A percentile compares a stretch with the other conserved stretches of the same genome.
phyloP scores from a whole-genome alignment of 2,329 filamentous ascomycete species.

The Calonectria crousiana region DNA sequence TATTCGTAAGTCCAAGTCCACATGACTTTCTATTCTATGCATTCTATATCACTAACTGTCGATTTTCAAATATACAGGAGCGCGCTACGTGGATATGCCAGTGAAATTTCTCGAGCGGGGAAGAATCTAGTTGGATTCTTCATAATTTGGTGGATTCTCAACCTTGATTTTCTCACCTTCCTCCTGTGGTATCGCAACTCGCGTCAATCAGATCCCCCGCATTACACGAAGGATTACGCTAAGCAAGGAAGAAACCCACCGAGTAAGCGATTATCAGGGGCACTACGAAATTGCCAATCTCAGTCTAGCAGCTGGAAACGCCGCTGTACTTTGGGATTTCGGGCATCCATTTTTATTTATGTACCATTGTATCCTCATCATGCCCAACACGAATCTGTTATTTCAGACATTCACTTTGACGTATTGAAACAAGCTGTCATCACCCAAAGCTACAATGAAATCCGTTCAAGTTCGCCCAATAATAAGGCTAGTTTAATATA shows the following conservation, averaged over 20 bases:
- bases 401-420: not conserved
- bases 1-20: not conserved
- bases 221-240: not conserved
- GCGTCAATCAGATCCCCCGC: conserved; percentile 4
- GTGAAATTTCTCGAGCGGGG: not conserved
- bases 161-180: not conserved
- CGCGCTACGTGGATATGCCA: not conserved
- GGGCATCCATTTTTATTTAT: not conserved
- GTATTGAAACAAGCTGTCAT: not conserved
- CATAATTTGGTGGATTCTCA: not conserved
- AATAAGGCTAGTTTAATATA: not conserved
- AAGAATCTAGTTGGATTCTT: not conserved
- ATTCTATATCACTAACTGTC: not conserved
- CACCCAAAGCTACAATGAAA: not conserved
- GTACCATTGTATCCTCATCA: not conserved
- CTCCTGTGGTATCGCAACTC: not conserved
- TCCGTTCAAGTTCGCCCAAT: too few relatives aligned
- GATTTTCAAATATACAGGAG: not conserved
- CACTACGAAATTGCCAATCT: not conserved
- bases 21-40: not conserved
- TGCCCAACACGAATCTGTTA: not conserved
- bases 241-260: not conserved
- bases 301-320: too few relatives aligned
- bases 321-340: too few relatives aligned
- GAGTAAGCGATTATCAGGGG: not conserved